Evolutionary conservation across 1,139 yeast genomes (phyloP).

Genomic region (Pichia sp.): DNA sequence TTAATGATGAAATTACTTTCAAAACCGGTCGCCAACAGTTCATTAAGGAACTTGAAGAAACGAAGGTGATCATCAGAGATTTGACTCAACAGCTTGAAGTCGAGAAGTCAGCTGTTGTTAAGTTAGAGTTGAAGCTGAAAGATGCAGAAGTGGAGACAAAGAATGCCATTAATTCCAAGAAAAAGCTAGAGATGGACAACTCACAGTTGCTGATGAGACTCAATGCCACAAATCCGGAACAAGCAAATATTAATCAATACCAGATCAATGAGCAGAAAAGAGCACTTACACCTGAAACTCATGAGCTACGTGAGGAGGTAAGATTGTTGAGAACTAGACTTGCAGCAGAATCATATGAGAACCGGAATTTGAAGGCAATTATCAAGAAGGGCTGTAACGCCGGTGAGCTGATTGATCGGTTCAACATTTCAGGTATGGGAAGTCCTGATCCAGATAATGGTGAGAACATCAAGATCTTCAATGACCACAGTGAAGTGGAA

Average conservation of each 20-base stretch:
- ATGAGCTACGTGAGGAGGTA: constrained; percentile 44
- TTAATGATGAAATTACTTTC: constrained; percentile 34
- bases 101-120: constrained; percentile 19
- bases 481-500: constrained; percentile 16
- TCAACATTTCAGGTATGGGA: background rate
- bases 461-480: constrained; percentile 5
- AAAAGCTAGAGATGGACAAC: constrained; percentile 23
- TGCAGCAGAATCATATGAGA: constrained; percentile 48
- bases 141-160: constrained; percentile 36
- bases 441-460: background rate
- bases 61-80: constrained; percentile 22
- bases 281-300: constrained; percentile 10
- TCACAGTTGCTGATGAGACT: constrained; percentile 26
- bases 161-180: constrained; percentile 27
- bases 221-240: constrained; percentile 34
- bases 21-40: constrained; percentile 33
- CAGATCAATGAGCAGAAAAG: constrained; percentile 4
- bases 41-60: constrained; percentile 28
- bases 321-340: constrained; percentile 47
- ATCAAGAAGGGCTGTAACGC: constrained; percentile 24
- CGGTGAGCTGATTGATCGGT: background rate
- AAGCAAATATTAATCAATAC: constrained; percentile 7
- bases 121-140: constrained; percentile 18
- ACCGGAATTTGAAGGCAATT: constrained; percentile 38
- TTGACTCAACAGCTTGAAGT: constrained; percentile 23